Evolutionary conservation across 176 grass and related monocot species (phyloP), one percentile per base, ranked within the genome.

Genomic region (Oryza glumipatula): DNA sequence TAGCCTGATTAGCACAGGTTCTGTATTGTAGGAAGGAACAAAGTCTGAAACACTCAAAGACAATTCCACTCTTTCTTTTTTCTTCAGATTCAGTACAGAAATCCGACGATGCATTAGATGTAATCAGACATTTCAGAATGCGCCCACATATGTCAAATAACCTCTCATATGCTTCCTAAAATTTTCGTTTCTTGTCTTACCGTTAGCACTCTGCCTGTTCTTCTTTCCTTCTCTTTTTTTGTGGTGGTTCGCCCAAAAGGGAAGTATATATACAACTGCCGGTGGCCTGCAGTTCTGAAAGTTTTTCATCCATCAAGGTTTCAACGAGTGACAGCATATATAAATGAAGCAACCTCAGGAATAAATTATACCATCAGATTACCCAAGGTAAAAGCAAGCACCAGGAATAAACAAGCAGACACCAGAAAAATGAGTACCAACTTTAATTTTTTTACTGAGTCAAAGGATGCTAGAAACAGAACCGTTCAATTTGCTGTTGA

Each of bases 391-490:
- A 65, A 71, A 49, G 6, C 65, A 49, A 9, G 1, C 39, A 49
- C 0, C 4, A 17, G 49, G 14, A 17, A 74, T 1, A 49, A 67
- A 15, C 19, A 49, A 4, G 23, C 38, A 73, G 30, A 58, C 64
- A 52, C 69, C 28, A 14, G 75, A 17, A 10, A 75, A 22, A 14
- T 10, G 11, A 61, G 71, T 11, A 49, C 11, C 44, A 48, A 26
- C 14, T 23, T 45, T 72, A 2, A 30, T 49, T 43, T 76, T 76
- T 74, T 64, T 45, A 72, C 80, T 87, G 11, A 71, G 5, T 33
- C 32, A 12, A 15, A 16, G 45, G 7, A 68, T 39, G 79, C 78
- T 86, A 81, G 32, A 89, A 66, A 67, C 56, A 81, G n/a, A 77
- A 77, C 44, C 35, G 45, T 77, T 75, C 70, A 60, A 65, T 77